phyloP scores from a whole-genome alignment of 805 yeast genomes.

The Monosporozyma siamensis region DNA sequence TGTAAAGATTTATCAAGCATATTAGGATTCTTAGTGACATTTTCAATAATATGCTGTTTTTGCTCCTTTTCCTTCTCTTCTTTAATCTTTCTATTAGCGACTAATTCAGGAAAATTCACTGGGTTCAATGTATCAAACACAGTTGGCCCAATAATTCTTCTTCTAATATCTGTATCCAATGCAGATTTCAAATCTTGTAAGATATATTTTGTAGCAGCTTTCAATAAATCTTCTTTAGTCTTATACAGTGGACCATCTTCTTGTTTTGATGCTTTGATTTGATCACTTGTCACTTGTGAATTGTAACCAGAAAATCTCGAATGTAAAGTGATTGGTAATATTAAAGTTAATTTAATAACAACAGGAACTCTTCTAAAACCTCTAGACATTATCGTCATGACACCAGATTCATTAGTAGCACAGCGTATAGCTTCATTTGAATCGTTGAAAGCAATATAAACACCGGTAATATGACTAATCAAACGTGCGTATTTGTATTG shows the following conservation, averaged over 20 bases:
- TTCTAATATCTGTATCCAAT: slow-evolving; percentile 62
- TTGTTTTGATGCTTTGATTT: neutral
- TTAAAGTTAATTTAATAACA: slow-evolving; percentile 18
- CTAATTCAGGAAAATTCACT: slow-evolving; percentile 44
- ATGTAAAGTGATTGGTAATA: slow-evolving; percentile 6
- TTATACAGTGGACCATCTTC: slow-evolving; percentile 10
- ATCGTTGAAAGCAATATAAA: slow-evolving; percentile 58
- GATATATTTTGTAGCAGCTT: slow-evolving; percentile 50
- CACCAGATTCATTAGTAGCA: slow-evolving; percentile 19
- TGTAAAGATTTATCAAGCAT: slow-evolving; percentile 1
- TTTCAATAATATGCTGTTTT: neutral
- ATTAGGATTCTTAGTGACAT: neutral
- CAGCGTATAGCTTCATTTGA: slow-evolving; percentile 21
- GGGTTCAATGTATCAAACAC: slow-evolving; percentile 54
- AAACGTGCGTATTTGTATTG: slow-evolving; percentile 61
- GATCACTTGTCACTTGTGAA: neutral
- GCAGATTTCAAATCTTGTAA: slow-evolving; percentile 55
- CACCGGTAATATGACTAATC: slow-evolving; percentile 53
- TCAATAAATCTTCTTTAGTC: slow-evolving; percentile 33
- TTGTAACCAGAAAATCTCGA: slow-evolving; percentile 5
- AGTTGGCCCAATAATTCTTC: slow-evolving; percentile 59
- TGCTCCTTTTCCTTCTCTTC: slow-evolving; percentile 18
- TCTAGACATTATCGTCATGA: slow-evolving; percentile 16
- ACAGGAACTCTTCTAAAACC: slow-evolving; percentile 17
- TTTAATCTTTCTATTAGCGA: slow-evolving; percentile 30